A percentile compares a stretch with the other conserved stretches of the same genome.
Evolutionary conservation across 2,329 filamentous ascomycete genomes (phyloP).

Genomic region (Fusarium nelsonii): DNA sequence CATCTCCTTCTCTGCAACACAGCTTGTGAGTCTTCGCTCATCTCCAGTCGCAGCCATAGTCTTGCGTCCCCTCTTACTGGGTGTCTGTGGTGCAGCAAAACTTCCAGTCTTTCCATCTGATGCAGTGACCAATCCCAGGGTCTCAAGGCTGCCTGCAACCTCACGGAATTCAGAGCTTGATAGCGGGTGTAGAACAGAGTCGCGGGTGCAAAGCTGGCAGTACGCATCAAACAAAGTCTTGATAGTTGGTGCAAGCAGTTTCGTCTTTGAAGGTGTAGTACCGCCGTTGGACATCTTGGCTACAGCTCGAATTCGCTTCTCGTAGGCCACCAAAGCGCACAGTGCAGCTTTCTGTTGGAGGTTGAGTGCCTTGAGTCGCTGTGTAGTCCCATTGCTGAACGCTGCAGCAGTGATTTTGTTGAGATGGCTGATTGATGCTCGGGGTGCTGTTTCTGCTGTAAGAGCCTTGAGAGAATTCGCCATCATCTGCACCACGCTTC

Average conservation of each 20-base stretch:
- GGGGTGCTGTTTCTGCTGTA: conserved; percentile 83
- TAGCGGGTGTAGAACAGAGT: conserved; percentile 89
- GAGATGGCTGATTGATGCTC: conserved; percentile 89
- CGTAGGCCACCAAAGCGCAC: conserved; percentile 88
- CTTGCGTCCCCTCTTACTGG: conserved; percentile 75
- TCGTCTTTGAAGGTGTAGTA: conserved; percentile 71
- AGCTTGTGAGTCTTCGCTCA: conserved; percentile 83
- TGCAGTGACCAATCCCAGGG: conserved; percentile 80
- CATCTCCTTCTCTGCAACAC: conserved; percentile 83
- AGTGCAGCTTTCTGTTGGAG: conserved; percentile 96
- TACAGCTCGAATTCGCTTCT: conserved; percentile 73
- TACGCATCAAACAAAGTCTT: conserved; percentile 89
- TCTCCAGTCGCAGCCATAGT: conserved; percentile 69
- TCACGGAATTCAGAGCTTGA: conserved; percentile 95
- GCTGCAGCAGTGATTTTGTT: conserved; percentile 90
- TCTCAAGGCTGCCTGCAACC: conserved; percentile 90
- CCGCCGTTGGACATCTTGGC: conserved; percentile 58
- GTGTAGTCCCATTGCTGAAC: conserved; percentile 88
- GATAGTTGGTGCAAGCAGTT: conserved; percentile 78
- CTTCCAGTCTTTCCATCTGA: conserved; percentile 78
- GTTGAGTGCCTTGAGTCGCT: conserved; percentile 88
- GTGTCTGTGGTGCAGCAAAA: conserved; percentile 73
- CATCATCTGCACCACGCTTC: conserved; percentile 62
- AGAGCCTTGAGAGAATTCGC: conserved; percentile 69
- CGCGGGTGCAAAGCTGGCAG: conserved; percentile 81